Base-by-base conservation (phyloP, 805 yeast species). In the Suhomyces vadensis region DNA sequence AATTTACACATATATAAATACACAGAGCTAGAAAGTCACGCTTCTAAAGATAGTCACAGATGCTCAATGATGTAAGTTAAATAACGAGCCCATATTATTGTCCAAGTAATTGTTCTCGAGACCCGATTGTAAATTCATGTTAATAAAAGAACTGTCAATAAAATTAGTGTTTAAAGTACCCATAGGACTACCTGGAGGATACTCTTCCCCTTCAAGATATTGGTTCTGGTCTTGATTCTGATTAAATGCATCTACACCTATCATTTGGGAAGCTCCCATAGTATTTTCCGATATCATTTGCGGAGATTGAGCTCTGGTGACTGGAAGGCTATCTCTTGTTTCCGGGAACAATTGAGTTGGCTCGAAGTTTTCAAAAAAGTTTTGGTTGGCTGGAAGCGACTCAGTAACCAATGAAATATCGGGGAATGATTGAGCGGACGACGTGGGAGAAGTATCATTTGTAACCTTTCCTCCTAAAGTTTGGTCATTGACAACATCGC, bases 341-440 rank as follows among this genome's bases (percentile, higher is more conserved):
- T 58, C 65, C 4, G 83, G 83, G 51, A 79, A 79, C 49, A 79
- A 67, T 49, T 77, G 82, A 11, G 80, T 70, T 13, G 83, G 83
- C 56, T 78, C 79, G 60, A 79, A 79, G 49, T 75, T 75, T 41
- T 75, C 79, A 43, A 70, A 65, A 53, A 75, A 74, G 21, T 66
- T 67, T 44, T 57, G 65, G 35, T 71, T 69, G 25, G 76, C 69
- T 16, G 85, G 71, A 45, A 78, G 65, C 46, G 69, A 74, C 44
- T 74, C 74, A 6, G 84, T 77, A 41, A 81, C 75, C 38, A 81
- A 71, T 13, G 82, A 69, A 63, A 82, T 81, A 27, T 74, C 78
- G 23, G 77, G 75, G 47, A 83, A 70, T 8, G 74, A 67, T 27
- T 60, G 59, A 9, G 61, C 53, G 4, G 72, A 65, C 25, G 69